Base-by-base conservation (phyloP, 2,329 filamentous ascomycete genomes). In the Botrytis squamosa region DNA sequence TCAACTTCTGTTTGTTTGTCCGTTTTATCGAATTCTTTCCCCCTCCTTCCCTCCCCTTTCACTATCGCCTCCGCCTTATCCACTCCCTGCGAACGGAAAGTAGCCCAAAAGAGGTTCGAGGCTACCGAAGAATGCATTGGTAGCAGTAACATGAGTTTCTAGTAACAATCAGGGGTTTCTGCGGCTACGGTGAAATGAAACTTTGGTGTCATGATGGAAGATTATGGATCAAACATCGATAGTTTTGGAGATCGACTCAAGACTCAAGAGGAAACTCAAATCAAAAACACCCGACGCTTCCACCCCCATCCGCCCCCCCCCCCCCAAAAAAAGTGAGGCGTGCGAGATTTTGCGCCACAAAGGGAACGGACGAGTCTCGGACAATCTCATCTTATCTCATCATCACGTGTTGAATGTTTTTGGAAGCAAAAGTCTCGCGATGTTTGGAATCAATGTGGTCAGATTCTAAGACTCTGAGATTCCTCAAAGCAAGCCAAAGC, bases 181-280 rank as follows among this genome's bases (percentile, higher is more conserved):
- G 52, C 25, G 52, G 29, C 18, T 59, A 44, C 42, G 10, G 25
- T 22, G 8, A 60, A 55, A 65, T 71, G 70, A 71, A 71, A 71
- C 60, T 44, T 66, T 64, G 33, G 36, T 46, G 70, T 36, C 49
- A 49, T 49, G 10, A 40, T n/a, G 46, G 59, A 65, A 29, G 70
- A 55, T 18, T 65, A 71, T 71, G 36, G 70, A 65, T 65, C 70
- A 71, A 71, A 71, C 59, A 64, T 71, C 60, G 60, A 71, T 71
- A 71, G 60, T 66, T 66, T 71, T 16, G 70, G 46, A 71, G 69
- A 71, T 71, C 69, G 46, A 46, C 36, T 8, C 20, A 16, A 36
- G 46, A 46, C 36, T 8, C 20, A 16, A 36, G 42, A 68, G 25
- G n/a, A 40, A 18, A n/a, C 2, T 16, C 3, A 40, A 40, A 25